A percentile compares a stretch with the other conserved stretches of the same genome.
phyloP scores from a whole-genome alignment of 345 rosid species.

The Eucalyptus coolabah region DNA sequence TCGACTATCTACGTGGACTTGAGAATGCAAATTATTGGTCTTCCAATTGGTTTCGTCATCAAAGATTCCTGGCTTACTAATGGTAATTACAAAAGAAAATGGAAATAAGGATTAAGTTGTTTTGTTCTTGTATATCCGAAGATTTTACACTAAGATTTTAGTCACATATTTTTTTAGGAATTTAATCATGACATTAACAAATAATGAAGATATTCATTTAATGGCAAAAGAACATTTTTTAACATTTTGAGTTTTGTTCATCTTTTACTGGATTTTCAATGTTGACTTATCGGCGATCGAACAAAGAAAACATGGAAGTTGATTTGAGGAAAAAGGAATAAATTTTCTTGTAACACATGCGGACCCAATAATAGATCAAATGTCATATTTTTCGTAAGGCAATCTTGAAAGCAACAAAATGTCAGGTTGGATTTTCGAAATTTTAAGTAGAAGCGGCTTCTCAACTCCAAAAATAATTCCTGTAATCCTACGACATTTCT shows the following conservation, averaged over 20 bases:
- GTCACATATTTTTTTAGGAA: not conserved
- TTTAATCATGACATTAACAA: not conserved
- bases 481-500: not conserved
- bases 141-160: too few species aligned
- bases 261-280: not conserved
- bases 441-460: not conserved
- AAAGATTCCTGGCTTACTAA: not conserved
- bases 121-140: not conserved
- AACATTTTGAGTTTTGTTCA: not conserved
- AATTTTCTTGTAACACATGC: not conserved
- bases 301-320: not conserved
- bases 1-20: not conserved
- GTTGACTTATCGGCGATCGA: not conserved
- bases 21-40: not conserved
- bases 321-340: not conserved
- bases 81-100: not conserved
- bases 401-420: too few species aligned
- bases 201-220: too few species aligned
- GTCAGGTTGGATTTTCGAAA: not conserved
- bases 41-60: not conserved
- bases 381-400: too few species aligned
- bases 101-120: not conserved
- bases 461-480: not conserved
- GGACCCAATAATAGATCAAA: not conserved
- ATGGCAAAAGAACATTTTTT: not conserved